Percentiles rank a stretch among this genome's conserved stretches.
These are phyloP conservation scores for Elymus sibiricus DNA, from an alignment of 176 grass and related monocot genomes.

Conservation along the genomic window DNA sequence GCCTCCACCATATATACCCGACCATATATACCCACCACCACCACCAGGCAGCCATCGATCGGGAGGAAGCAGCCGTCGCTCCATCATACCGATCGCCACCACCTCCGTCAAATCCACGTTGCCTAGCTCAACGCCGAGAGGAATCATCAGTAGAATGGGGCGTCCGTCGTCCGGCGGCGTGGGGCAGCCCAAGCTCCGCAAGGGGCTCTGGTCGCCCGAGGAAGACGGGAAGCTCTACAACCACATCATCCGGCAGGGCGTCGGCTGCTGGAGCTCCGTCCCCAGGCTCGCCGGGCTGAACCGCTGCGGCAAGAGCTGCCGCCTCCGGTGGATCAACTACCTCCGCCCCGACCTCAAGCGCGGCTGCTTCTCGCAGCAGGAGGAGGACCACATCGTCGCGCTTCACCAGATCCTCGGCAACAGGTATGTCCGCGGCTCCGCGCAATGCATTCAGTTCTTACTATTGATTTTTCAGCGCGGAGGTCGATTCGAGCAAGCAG, in stretches of 20 bases:
- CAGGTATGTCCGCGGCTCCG: not conserved
- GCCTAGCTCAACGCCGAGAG: not conserved
- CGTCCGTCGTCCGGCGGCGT: slow-evolving; percentile 39
- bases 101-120: not conserved
- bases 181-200: slow-evolving; percentile 71
- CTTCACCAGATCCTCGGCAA: slow-evolving; percentile 1
- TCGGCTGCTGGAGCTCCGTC: slow-evolving; percentile 87
- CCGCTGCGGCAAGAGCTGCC: slow-evolving; percentile 19
- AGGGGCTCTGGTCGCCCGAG: slow-evolving; percentile 87
- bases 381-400: slow-evolving; percentile 10
- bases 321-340: slow-evolving; percentile 15
- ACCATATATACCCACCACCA: not conserved
- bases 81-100: slow-evolving; percentile 15
- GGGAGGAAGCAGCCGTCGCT: not conserved
- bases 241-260: slow-evolving; percentile 82
- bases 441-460: not conserved
- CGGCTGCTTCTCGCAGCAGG: not conserved
- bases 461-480: not conserved
- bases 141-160: slow-evolving; percentile 34
- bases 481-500: not conserved
- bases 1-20: slow-evolving; percentile 49
- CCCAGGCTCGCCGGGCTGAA: slow-evolving; percentile 56
- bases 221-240: slow-evolving; percentile 93
- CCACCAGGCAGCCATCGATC: not conserved
- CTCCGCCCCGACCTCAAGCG: slow-evolving; percentile 8